Percentiles rank a stretch among this genome's conserved stretches.
Conservation (phyloP, 1,284 basidiomycete genomes). For the Puccinia hordei region DNA sequence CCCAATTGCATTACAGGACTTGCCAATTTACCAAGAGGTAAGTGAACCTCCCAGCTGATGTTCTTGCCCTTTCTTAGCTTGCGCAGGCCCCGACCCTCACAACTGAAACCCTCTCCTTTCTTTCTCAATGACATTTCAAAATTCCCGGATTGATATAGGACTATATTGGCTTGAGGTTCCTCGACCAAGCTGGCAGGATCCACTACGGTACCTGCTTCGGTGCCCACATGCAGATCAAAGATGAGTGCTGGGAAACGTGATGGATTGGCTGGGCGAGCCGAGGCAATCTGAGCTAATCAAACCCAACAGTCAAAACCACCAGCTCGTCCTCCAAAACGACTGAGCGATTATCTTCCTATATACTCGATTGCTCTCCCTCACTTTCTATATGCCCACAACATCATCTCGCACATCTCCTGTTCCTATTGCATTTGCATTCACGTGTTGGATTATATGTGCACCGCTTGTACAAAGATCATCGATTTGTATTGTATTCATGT, state of each 20-base stretch:
- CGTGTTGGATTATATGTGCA: too few species aligned
- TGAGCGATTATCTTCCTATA: too few species aligned
- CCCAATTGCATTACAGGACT: slow-evolving; percentile 28
- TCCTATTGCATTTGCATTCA: too few species aligned
- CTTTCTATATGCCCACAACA: too few species aligned
- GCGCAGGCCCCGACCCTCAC: not conserved
- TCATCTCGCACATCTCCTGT: too few species aligned
- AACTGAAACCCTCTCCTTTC: not conserved
- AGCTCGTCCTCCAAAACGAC: slow-evolving; percentile 2
- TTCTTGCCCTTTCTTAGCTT: not conserved
- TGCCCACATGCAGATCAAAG: slow-evolving; percentile 38
- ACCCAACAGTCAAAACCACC: not conserved
- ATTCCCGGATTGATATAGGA: too few species aligned
- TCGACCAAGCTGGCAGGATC: slow-evolving; percentile 40
- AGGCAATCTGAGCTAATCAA: not conserved
- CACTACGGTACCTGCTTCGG: slow-evolving; percentile 43
- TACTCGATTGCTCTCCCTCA: too few species aligned
- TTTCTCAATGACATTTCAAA: not conserved
- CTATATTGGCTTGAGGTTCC: slow-evolving; percentile 38
- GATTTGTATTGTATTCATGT: too few species aligned
- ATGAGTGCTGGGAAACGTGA: slow-evolving; percentile 39
- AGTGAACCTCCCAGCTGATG: not conserved
- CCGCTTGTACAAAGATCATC: too few species aligned
- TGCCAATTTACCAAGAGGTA: slow-evolving; percentile 47
- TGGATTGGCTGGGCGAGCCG: slow-evolving; percentile 46